A percentile compares a stretch with the other conserved stretches of the same genome.
Evolutionary conservation across 2,329 filamentous ascomycete species (phyloP).

Genomic region (Diaporthe eres): DNA sequence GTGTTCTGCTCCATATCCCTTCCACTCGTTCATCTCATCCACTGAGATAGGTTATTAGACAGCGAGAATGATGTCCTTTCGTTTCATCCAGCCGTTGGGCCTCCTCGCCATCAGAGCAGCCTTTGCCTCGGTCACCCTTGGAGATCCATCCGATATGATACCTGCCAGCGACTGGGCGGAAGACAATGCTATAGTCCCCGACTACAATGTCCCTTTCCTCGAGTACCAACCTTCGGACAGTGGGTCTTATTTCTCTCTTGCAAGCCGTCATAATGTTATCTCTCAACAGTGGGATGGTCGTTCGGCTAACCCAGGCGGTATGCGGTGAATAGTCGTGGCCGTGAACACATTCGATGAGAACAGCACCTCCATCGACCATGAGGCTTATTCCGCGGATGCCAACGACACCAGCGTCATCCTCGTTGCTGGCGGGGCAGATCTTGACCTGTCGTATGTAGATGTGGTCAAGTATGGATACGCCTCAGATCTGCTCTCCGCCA

Average conservation of each 20-base stretch:
- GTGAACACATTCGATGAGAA: background rate
- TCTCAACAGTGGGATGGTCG: background rate
- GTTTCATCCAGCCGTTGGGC: background rate
- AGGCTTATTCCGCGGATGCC: constrained; percentile 14
- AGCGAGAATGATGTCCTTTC: background rate
- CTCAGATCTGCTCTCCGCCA: constrained; percentile 42
- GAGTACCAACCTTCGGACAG: constrained; percentile 39
- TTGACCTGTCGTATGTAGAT: constrained; percentile 47
- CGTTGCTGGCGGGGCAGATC: constrained; percentile 39
- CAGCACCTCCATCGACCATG: constrained; percentile 31
- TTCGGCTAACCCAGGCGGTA: background rate
- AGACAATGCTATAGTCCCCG: constrained; percentile 44
- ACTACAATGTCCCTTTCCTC: constrained; percentile 42
- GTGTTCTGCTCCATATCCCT: background rate
- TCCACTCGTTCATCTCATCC: constrained; percentile 15
- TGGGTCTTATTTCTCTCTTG: background rate
- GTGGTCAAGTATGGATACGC: constrained; percentile 50
- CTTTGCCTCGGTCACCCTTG: constrained; percentile 18
- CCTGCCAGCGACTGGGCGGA: constrained; percentile 40
- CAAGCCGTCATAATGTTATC: background rate
- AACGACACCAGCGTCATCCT: constrained; percentile 46
- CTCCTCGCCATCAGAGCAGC: constrained; percentile 9
- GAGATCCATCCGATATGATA: constrained; percentile 43
- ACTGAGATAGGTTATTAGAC: constrained; percentile 7
- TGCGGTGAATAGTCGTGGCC: background rate